Evolutionary conservation across 441 rosid species (phyloP), one percentile per base, ranked within the genome.

Genomic region (Populus tomentosa): DNA sequence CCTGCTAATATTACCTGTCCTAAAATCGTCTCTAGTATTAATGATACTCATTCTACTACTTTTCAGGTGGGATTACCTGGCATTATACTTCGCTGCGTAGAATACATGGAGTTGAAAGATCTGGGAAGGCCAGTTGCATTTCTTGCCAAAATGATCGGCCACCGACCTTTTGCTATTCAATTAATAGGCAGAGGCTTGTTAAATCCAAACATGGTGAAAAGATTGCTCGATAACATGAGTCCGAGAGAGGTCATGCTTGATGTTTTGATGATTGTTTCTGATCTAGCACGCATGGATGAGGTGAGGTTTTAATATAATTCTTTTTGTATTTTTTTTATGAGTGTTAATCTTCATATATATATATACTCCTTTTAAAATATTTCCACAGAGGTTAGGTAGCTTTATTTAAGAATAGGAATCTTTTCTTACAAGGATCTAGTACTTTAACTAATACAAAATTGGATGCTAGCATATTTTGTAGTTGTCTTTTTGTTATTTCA

Each of bases 231-330:
- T 84, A 66, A 28, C 18, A 87, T 92, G 53, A 87, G 91, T 85
- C 97, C 98, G 72, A 92, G 77, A 81, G 99, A 97, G 82, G 97
- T 88, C 81, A 78, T 83, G 73, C 84, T 97, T 79, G 99, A 97
- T 85, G 80, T 85, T 78, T 74, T 97, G 91, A 97, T 93, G 98
- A 94, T 94, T 66, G 80, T 94, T 76, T 94, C 98, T 77, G 99
- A 97, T 87, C 88, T 93, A 71, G 94, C 98, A 32, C 94, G 98
- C 30, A 93, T 92, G 99, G 95, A 97, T 83, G 89, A 94, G 94
- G 99, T 96, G 75, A 83, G 88, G 21, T 74, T 84, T 75, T 63
- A 20, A 32, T 18, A 24, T 36, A 50, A 35, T 65, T 33, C 30
- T 28, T 62, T 65, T 9, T 32, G 32, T 30, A 59, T 42, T 59